Base-by-base conservation (phyloP, 2,329 filamentous ascomycete species). In the Calonectria leucothoes region DNA sequence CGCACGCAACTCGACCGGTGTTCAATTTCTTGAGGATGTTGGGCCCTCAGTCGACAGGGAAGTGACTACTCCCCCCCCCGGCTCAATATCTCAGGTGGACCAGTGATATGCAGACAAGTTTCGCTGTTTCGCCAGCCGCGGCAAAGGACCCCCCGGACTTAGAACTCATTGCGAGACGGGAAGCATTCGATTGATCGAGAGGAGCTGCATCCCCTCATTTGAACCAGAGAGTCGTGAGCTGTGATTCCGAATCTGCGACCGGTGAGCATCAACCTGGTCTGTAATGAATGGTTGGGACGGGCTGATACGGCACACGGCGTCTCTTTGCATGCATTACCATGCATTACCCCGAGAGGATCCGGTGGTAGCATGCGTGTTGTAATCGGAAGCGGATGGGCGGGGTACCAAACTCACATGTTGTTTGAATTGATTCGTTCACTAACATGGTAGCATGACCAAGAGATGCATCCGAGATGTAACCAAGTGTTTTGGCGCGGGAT, bases 351-450 rank as follows among this genome's bases (percentile, higher is more conserved):
- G 31, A 52, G 25, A 69, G 65, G 74, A 59, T 71, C 49, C 59
- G 57, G 31, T 39, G 55, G 61, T 66, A 59, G 51, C 63, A 68
- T 66, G 48, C 55, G 42, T 42, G 17, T 71, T 66, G 42, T 64
- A 59, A 74, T 77, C 72, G 78, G 73, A 74, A 75, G 74, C 74
- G 78, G 74, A 78, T 76, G 77, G 76, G 79, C 72, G 73, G 78
- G 75, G 78, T 61, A 23, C 59, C 14, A 25, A 57, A 65, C 48
- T 66, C 64, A 64, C 69, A 69, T 69, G 57, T 63, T 68, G 48
- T 42, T 42, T 29, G 63, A 69, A 73, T 52, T 37, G 45, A 67
- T 74, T 66, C 61, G 72, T 74, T 72, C 52, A 72, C 72, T 71
- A 57, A 31, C 61, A 39, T 71, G 66, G 74, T 77, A 42, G 76